phyloP scores from a whole-genome alignment of 345 rosid species.

The Syzygium jambos region DNA sequence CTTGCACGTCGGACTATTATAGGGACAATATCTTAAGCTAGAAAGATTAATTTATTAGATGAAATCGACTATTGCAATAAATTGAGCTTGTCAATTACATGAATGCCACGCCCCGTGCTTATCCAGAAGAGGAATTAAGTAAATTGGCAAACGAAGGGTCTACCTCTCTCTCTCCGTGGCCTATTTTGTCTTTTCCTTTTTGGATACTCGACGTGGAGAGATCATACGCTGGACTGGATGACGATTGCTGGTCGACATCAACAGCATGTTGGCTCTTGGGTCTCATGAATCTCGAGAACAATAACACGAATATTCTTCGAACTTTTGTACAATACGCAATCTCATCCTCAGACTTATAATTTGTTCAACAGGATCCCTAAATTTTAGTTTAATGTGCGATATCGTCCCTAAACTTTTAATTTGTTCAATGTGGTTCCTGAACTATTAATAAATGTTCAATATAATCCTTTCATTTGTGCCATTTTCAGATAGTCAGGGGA shows the following conservation, averaged over 20 bases:
- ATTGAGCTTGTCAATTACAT: neutral
- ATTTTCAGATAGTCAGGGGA: no score
- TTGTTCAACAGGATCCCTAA: neutral
- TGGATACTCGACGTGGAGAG: neutral
- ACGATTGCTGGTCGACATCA: neutral
- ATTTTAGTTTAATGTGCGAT: rapidly evolving
- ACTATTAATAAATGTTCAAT: no score
- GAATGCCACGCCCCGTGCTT: neutral
- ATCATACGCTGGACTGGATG: neutral
- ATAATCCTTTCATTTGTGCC: no score
- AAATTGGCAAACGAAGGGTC: neutral
- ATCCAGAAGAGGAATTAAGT: neutral
- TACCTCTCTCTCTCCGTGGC: neutral
- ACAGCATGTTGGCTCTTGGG: neutral
- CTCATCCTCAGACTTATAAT: rapidly evolving
- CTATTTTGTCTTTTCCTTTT: neutral
- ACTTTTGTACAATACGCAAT: neutral
- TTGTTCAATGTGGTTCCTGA: rapidly evolving
- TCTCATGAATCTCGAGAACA: neutral
- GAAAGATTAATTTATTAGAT: neutral
- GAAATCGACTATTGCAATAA: neutral
- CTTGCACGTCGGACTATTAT: no score
- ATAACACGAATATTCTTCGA: neutral
- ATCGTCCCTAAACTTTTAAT: rapidly evolving
- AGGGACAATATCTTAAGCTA: no score